phyloP scores from a whole-genome alignment of 306 rosid genomes.

The Castanea mollissima region DNA sequence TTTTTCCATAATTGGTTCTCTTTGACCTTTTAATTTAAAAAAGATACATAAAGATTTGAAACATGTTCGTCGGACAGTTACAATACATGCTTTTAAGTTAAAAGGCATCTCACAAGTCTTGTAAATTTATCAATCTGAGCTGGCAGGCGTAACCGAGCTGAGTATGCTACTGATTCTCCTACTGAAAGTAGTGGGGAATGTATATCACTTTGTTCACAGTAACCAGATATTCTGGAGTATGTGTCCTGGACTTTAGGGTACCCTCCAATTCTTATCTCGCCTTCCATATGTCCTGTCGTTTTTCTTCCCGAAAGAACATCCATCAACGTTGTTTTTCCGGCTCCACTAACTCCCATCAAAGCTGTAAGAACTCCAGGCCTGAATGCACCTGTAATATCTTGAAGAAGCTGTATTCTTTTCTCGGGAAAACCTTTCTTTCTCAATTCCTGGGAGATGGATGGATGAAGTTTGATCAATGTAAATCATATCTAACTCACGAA shows the following conservation, averaged over 20 bases:
- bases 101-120: constrained; percentile 17
- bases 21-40: background rate
- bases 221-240: constrained; percentile 51
- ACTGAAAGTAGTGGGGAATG: constrained; percentile 56
- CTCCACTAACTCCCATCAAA: constrained; percentile 61
- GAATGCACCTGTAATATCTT: constrained; percentile 40
- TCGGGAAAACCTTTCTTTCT: constrained; percentile 18
- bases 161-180: constrained; percentile 47
- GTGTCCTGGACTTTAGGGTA: constrained; percentile 52
- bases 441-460: constrained; percentile 13
- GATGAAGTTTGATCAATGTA: background rate
- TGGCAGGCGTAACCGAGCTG: constrained; percentile 68
- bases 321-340: constrained; percentile 68
- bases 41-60: background rate
- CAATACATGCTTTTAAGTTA: background rate
- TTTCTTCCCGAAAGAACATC: constrained; percentile 70
- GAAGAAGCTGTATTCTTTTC: constrained; percentile 27
- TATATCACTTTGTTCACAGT: constrained; percentile 65
- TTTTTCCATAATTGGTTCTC: background rate
- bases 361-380: constrained; percentile 63
- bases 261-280: constrained; percentile 53
- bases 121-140: constrained; percentile 23
- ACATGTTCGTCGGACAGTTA: background rate
- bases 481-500: background rate
- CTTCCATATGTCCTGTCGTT: constrained; percentile 50